Evolutionary conservation across 768 basidiomycete genomes (phyloP).

Genomic region (Mycena amicta): DNA sequence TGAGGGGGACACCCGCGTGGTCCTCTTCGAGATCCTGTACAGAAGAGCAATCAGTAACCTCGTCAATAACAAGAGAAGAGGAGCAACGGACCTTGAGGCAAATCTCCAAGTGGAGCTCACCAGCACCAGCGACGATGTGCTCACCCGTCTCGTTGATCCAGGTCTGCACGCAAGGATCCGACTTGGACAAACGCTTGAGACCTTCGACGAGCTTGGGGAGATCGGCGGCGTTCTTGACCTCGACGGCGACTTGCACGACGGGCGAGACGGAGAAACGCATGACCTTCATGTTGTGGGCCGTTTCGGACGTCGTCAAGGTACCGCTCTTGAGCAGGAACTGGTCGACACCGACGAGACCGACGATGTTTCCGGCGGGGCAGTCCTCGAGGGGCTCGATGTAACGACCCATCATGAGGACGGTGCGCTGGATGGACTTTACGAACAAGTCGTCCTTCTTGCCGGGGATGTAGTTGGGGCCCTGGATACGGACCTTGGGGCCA

Average conservation of each 20-base stretch:
- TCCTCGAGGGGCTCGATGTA: slow-evolving; percentile 98
- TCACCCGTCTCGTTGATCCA: slow-evolving; percentile 92
- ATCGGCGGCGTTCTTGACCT: slow-evolving; percentile 99
- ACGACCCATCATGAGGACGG: slow-evolving; percentile 99
- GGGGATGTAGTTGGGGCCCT: slow-evolving; percentile 97
- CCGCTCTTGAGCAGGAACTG: slow-evolving; percentile 99
- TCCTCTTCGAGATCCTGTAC: slow-evolving; percentile 95
- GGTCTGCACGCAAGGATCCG: slow-evolving; percentile 98
- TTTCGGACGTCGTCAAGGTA: slow-evolving; percentile 96
- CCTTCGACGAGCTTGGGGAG: slow-evolving; percentile 99
- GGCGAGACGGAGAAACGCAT: slow-evolving; percentile 99
- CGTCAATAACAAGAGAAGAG: neutral
- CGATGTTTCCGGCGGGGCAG: slow-evolving; percentile 97
- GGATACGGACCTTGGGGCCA: slow-evolving; percentile 98
- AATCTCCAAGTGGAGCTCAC: slow-evolving; percentile 98
- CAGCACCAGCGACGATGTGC: slow-evolving; percentile 99
- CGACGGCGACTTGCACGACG: slow-evolving; percentile 98
- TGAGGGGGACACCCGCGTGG: slow-evolving; percentile 98
- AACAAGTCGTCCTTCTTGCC: slow-evolving; percentile 99
- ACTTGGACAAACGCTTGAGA: slow-evolving; percentile 99
- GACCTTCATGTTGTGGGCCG: slow-evolving; percentile 99
- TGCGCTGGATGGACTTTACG: slow-evolving; percentile 97
- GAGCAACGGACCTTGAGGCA: slow-evolving; percentile 90
- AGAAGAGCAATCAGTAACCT: slow-evolving; percentile 9
- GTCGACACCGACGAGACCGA: slow-evolving; percentile 99